A percentile compares a stretch with the other conserved stretches of the same genome.
Evolutionary conservation across 1,139 yeast species (phyloP).

Genomic region (Yamadazyma triangularis): DNA sequence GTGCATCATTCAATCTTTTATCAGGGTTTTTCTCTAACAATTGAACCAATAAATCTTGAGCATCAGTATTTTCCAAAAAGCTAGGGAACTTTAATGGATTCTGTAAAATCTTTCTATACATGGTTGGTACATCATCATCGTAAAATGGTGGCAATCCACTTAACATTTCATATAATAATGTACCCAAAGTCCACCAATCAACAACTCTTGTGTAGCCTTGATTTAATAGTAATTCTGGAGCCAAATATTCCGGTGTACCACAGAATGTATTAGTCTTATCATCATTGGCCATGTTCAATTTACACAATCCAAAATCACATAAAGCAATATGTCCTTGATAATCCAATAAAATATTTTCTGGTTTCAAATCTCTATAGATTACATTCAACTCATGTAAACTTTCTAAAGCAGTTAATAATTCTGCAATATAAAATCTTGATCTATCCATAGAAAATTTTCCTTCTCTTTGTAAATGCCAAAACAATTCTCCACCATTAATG

Average conservation of each 20-base stretch:
- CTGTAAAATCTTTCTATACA: conserved; percentile 90
- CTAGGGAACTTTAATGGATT: conserved; percentile 87
- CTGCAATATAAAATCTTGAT: conserved; percentile 95
- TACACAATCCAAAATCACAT: conserved; percentile 96
- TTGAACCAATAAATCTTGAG: conserved; percentile 74
- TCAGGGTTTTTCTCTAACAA: conserved; percentile 83
- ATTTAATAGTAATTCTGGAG: conserved; percentile 87
- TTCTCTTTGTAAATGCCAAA: conserved; percentile 96
- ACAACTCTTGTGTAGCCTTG: conserved; percentile 94
- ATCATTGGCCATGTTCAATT: conserved; percentile 83
- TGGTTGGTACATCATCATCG: conserved; percentile 88
- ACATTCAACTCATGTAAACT: conserved; percentile 87
- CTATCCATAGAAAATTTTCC: conserved; percentile 90
- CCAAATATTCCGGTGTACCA: conserved; percentile 95
- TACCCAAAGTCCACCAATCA: conserved; percentile 98
- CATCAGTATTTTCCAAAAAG: conserved; percentile 77
- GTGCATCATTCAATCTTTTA: conserved; percentile 76
- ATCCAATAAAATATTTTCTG: conserved; percentile 89
- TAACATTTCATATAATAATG: conserved; percentile 88
- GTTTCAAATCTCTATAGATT: conserved; percentile 91
- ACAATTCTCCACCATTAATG: conserved; percentile 95
- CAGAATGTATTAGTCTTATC: conserved; percentile 93
- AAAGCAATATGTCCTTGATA: conserved; percentile 96
- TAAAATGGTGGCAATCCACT: conserved; percentile 96
- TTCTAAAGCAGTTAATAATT: conserved; percentile 86